Conservation (phyloP, 2,329 filamentous ascomycete species). For the Fusarium globosum region DNA sequence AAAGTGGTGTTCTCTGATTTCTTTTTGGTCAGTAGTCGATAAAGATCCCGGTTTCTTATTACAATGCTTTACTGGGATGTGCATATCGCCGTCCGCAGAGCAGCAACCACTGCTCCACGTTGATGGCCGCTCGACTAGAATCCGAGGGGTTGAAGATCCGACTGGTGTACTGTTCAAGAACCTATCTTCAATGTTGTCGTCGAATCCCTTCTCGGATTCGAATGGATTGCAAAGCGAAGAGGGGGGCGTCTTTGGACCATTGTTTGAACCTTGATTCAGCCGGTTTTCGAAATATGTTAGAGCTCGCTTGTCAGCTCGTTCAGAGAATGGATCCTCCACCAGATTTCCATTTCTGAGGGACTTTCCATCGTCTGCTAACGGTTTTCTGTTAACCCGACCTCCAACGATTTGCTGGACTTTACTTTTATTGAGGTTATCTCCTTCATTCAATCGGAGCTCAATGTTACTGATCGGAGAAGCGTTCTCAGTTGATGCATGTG, state of each 20-base stretch:
- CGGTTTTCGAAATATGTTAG: constrained; percentile 41
- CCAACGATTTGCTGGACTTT: constrained; percentile 51
- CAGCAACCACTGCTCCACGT: constrained; percentile 29
- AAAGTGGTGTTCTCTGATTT: neutral
- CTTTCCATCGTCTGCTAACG: constrained; percentile 45
- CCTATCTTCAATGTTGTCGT: constrained; percentile 53
- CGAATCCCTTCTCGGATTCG: constrained; percentile 53
- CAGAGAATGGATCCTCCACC: constrained; percentile 48
- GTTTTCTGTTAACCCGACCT: constrained; percentile 46
- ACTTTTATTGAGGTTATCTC: constrained; percentile 48
- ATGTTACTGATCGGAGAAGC: constrained; percentile 46
- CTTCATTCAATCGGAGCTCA: constrained; percentile 51
- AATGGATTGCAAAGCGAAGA: constrained; percentile 45
- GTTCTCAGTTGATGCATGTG: constrained; percentile 1
- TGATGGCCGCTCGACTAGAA: constrained; percentile 35
- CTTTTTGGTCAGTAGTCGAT: neutral
- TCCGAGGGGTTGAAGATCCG: constrained; percentile 54
- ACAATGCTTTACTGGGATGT: constrained; percentile 3
- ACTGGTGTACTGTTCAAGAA: constrained; percentile 51
- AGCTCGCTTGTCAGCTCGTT: constrained; percentile 26
- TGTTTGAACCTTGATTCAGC: constrained; percentile 25
- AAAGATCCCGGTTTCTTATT: constrained; percentile 2
- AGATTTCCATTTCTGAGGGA: constrained; percentile 42
- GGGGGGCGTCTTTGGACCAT: neutral
- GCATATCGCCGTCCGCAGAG: constrained; percentile 9